These are phyloP conservation scores for Alnus rubra DNA, from an alignment of 306 rosid genomes.

Conservation along the genomic window DNA sequence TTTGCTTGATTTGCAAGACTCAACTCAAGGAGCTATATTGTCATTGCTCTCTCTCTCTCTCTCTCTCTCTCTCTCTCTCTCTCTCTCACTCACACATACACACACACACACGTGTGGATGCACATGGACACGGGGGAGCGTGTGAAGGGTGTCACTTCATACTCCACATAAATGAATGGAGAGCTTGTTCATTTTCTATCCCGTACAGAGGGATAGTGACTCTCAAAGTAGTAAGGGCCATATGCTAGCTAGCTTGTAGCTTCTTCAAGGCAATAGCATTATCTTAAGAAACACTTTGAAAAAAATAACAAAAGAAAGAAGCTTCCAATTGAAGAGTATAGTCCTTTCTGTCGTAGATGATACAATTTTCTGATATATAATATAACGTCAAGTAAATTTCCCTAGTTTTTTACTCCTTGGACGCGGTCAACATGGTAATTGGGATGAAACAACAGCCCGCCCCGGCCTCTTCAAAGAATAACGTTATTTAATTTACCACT, in stretches of 20 bases:
- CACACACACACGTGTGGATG: conserved; percentile 10
- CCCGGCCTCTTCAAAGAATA: too few relatives aligned
- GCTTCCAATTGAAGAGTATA: background rate
- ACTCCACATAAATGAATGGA: conserved; percentile 16
- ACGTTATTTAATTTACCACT: too few relatives aligned
- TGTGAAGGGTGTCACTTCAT: conserved; percentile 32
- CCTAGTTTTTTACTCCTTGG: background rate
- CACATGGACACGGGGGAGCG: conserved; percentile 22
- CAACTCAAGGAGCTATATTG: background rate
- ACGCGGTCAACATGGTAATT: background rate
- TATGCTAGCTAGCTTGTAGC: conserved; percentile 24
- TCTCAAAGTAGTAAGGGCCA: conserved; percentile 25
- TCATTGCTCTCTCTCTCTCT: background rate
- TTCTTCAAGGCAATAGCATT: conserved; percentile 34
- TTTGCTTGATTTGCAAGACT: conserved; percentile 17
- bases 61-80: background rate
- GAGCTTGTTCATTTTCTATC: conserved; percentile 12
- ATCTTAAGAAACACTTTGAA: conserved; percentile 13
- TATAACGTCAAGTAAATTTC: too few relatives aligned
- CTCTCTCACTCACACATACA: background rate
- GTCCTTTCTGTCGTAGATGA: too few relatives aligned
- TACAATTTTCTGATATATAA: too few relatives aligned
- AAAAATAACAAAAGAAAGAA: background rate
- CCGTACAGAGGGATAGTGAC: conserved; percentile 52
- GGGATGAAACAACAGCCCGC: background rate